phyloP scores from a whole-genome alignment of 805 yeast species.

The Candida golubevii region DNA sequence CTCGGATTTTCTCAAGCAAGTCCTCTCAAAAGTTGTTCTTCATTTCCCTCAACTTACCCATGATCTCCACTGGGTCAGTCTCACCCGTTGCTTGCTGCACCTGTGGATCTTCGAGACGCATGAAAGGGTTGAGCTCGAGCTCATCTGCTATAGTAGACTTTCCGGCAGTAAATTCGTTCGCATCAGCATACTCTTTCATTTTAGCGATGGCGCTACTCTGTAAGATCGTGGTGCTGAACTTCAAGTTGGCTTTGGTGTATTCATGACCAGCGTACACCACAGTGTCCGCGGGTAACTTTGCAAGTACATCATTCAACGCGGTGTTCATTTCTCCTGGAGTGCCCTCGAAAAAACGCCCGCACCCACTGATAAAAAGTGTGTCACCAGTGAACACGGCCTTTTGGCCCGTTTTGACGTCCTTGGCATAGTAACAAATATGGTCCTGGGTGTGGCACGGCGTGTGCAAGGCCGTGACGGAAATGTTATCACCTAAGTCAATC shows the following conservation, averaged over 20 bases:
- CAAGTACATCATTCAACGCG: slow-evolving; percentile 59
- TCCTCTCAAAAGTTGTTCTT: slow-evolving; percentile 51
- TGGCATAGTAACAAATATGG: slow-evolving; percentile 80
- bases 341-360: slow-evolving; percentile 97
- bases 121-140: slow-evolving; percentile 78
- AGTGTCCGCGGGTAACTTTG: slow-evolving; percentile 62
- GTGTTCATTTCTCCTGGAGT: slow-evolving; percentile 72
- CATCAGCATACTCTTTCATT: slow-evolving; percentile 47
- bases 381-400: slow-evolving; percentile 91
- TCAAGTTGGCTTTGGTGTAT: slow-evolving; percentile 78
- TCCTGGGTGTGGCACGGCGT: slow-evolving; percentile 99
- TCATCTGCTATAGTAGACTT: slow-evolving; percentile 82
- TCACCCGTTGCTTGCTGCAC: slow-evolving; percentile 59
- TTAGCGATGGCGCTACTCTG: slow-evolving; percentile 48
- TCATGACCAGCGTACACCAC: slow-evolving; percentile 92
- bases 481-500: slow-evolving; percentile 57
- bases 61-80: slow-evolving; percentile 48
- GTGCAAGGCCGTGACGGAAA: slow-evolving; percentile 75
- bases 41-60: slow-evolving; percentile 70
- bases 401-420: slow-evolving; percentile 59
- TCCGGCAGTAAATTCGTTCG: slow-evolving; percentile 79
- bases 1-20: too few relatives aligned
- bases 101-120: slow-evolving; percentile 65
- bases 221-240: slow-evolving; percentile 67
- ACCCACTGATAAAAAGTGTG: slow-evolving; percentile 88